phyloP scores from a whole-genome alignment of 1,284 basidiomycete species.

The Stereum hirsutum region DNA sequence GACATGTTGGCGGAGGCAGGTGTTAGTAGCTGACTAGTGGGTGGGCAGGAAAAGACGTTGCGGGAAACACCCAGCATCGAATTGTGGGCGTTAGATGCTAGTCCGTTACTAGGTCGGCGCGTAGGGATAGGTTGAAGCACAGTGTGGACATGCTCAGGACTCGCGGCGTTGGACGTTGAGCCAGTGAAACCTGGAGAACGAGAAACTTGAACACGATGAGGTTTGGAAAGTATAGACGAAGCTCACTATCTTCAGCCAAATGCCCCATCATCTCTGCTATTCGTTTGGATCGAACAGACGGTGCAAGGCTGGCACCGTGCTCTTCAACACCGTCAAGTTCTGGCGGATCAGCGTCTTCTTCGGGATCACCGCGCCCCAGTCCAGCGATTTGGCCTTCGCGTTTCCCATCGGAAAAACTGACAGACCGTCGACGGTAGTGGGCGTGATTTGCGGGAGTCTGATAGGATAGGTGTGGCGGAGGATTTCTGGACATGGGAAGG shows the following conservation, averaged over 20 bases:
- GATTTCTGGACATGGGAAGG: slow-evolving; percentile 43
- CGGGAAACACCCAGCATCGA: slow-evolving; percentile 22
- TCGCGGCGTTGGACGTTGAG: too few relatives aligned
- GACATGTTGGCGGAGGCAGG: slow-evolving; percentile 16
- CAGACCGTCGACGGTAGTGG: slow-evolving; percentile 63
- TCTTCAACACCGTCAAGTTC: slow-evolving; percentile 11
- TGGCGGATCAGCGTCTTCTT: slow-evolving; percentile 27
- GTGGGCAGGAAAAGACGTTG: slow-evolving; percentile 38
- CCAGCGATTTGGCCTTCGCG: slow-evolving; percentile 76
- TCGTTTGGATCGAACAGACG: slow-evolving; percentile 66
- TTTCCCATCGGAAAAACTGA: slow-evolving; percentile 92
- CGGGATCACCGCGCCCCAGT: slow-evolving; percentile 30
- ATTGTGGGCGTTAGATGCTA: slow-evolving; percentile 9
- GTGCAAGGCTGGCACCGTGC: slow-evolving; percentile 23
- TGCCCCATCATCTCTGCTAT: slow-evolving; percentile 72
- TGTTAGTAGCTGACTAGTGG: slow-evolving; percentile 11
- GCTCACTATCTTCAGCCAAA: slow-evolving; percentile 57
- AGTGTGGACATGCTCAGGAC: too few relatives aligned
- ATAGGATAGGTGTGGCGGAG: slow-evolving; percentile 28
- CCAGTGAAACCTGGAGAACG: too few relatives aligned
- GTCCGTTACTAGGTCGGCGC: slow-evolving; percentile 25
- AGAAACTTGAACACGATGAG: too few relatives aligned
- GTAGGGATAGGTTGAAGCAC: slow-evolving; percentile 36
- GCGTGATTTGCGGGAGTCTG: slow-evolving; percentile 40
- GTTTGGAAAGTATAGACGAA: too few relatives aligned